Percentiles rank a stretch among this genome's conserved stretches.
Conservation (phyloP, 2,329 filamentous ascomycete genomes). For the Aspergillus ochraceus region DNA sequence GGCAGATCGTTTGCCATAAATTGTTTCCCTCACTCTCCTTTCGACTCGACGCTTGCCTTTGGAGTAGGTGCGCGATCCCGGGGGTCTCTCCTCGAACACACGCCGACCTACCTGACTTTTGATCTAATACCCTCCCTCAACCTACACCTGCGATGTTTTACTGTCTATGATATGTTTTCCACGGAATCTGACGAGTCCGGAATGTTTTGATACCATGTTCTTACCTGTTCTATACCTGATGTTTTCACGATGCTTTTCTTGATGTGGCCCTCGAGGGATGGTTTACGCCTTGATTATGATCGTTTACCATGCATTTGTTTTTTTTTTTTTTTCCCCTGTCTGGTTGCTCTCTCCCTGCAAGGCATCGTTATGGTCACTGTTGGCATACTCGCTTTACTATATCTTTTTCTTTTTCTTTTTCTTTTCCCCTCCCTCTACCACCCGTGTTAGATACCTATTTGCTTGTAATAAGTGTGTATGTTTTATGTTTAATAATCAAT, state of each 20-base stretch:
- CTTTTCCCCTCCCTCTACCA: conserved; percentile 6
- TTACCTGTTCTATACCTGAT: conserved; percentile 12
- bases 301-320: neutral
- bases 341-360: neutral
- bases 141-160: neutral
- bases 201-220: conserved; percentile 18
- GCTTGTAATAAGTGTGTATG: conserved; percentile 31
- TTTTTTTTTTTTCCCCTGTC: no score
- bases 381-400: conserved; percentile 14
- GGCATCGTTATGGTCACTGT: conserved; percentile 11
- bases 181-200: conserved; percentile 4
- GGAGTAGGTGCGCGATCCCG: neutral
- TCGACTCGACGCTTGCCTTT: neutral
- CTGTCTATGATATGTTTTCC: conserved; percentile 7
- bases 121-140: neutral
- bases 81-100: neutral
- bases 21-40: neutral
- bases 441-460: conserved; percentile 36
- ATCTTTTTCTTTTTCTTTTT: neutral
- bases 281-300: neutral
- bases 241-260: conserved; percentile 15
- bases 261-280: neutral
- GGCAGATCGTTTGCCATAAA: neutral
- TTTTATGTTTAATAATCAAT: conserved; percentile 23
- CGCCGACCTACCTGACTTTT: neutral